Percentiles rank a stretch among this genome's conserved stretches.
Evolutionary conservation across 768 basidiomycete species (phyloP).

Genomic region (Mycena belliarum): DNA sequence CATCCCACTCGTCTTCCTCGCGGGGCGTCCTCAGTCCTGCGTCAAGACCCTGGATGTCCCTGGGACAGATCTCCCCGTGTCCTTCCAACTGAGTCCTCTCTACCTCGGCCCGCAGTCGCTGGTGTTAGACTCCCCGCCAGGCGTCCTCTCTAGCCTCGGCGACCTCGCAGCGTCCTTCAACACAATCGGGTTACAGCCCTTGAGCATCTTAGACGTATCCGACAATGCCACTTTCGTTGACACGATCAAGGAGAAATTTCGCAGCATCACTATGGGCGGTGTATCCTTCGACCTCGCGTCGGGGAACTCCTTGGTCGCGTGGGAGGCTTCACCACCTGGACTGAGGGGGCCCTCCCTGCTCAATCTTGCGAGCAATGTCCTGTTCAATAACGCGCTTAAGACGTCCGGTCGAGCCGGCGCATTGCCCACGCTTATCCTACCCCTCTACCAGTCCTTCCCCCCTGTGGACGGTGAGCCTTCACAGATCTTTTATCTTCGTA

Average conservation of each 20-base stretch:
- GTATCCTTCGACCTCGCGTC: slow-evolving; percentile 58
- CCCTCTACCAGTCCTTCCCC: slow-evolving; percentile 62
- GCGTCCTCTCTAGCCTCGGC: slow-evolving; percentile 50
- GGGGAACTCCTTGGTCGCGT: slow-evolving; percentile 60
- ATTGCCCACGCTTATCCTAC: slow-evolving; percentile 53
- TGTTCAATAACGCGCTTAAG: slow-evolving; percentile 66
- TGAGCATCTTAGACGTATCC: slow-evolving; percentile 43
- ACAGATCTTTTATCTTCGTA: background rate
- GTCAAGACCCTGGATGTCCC: slow-evolving; percentile 33
- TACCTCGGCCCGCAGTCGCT: slow-evolving; percentile 33
- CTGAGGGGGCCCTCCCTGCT: slow-evolving; percentile 59
- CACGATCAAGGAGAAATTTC: slow-evolving; percentile 51
- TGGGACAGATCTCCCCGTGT: slow-evolving; percentile 43
- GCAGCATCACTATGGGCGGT: slow-evolving; percentile 64
- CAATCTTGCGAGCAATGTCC: slow-evolving; percentile 67
- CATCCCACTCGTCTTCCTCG: slow-evolving; percentile 68
- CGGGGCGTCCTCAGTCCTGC: slow-evolving; percentile 53
- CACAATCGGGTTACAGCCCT: slow-evolving; percentile 27
- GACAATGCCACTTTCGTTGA: slow-evolving; percentile 63
- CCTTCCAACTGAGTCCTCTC: slow-evolving; percentile 38
- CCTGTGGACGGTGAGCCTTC: slow-evolving; percentile 36
- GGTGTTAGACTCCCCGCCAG: slow-evolving; percentile 56
- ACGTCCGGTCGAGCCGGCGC: slow-evolving; percentile 38
- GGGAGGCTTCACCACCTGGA: slow-evolving; percentile 67
- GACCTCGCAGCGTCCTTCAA: slow-evolving; percentile 29